These are phyloP conservation scores for Phytophthora sansomeana DNA, from an alignment of 352 stramenopile genomes.

Conservation along the genomic window DNA sequence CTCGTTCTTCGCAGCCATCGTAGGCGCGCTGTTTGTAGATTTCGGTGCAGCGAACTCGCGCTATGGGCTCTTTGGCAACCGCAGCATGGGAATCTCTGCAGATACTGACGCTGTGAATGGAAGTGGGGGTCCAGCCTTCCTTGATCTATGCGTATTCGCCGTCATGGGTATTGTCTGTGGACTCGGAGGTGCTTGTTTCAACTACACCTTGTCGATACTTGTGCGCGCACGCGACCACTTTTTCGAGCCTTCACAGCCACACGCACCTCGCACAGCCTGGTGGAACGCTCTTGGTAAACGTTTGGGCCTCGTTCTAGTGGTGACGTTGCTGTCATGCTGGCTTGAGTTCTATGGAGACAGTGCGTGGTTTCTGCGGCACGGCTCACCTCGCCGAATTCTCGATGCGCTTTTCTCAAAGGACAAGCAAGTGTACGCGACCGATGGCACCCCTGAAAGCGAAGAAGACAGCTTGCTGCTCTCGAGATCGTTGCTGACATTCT, in stretches of 20 bases:
- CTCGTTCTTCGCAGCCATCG: slow-evolving; percentile 84
- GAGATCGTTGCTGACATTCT: slow-evolving; percentile 76
- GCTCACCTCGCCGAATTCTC: slow-evolving; percentile 70
- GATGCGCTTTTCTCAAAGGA: slow-evolving; percentile 71
- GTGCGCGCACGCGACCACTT: slow-evolving; percentile 69
- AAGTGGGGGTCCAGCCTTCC: slow-evolving; percentile 47
- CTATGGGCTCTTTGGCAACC: slow-evolving; percentile 81
- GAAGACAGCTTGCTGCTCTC: slow-evolving; percentile 69
- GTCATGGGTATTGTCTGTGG: slow-evolving; percentile 74
- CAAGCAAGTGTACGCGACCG: slow-evolving; percentile 55
- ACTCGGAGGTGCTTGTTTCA: slow-evolving; percentile 75
- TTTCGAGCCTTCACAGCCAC: slow-evolving; percentile 24
- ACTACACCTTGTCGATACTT: slow-evolving; percentile 72
- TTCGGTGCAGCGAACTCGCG: slow-evolving; percentile 68
- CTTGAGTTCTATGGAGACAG: slow-evolving; percentile 84
- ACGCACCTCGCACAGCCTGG: slow-evolving; percentile 25
- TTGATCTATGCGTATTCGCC: slow-evolving; percentile 69
- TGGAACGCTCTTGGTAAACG: slow-evolving; percentile 70
- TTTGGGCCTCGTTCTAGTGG: slow-evolving; percentile 57
- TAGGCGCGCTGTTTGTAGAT: slow-evolving; percentile 71
- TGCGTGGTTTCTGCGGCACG: slow-evolving; percentile 83
- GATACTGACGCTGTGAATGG: slow-evolving; percentile 50
- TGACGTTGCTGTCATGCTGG: slow-evolving; percentile 74
- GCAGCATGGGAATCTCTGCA: slow-evolving; percentile 66
- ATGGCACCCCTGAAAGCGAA: slow-evolving; percentile 23